These are phyloP conservation scores for Cicer bijugum DNA, from an alignment of 306 rosid genomes.

Conservation along the genomic window DNA sequence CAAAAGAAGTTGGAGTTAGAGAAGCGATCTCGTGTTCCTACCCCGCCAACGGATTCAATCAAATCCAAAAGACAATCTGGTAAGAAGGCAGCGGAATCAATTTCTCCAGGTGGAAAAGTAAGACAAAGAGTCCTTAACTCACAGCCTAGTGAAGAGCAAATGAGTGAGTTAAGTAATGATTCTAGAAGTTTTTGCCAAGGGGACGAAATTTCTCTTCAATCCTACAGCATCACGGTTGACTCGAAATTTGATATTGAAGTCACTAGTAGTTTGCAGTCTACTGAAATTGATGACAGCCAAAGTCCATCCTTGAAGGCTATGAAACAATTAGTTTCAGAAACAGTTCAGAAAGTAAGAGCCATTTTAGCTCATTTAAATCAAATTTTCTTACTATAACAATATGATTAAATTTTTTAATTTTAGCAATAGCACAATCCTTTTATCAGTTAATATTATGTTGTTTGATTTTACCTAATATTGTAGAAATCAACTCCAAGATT, in stretches of 20 bases:
- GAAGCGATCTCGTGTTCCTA: conserved; percentile 70
- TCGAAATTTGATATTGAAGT: conserved; percentile 62
- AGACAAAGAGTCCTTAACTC: conserved; percentile 55
- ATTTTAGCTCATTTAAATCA: conserved; percentile 43
- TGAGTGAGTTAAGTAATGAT: conserved; percentile 72
- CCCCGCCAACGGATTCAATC: conserved; percentile 62
- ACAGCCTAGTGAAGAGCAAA: conserved; percentile 62
- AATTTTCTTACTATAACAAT: conserved; percentile 8
- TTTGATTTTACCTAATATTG: conserved; percentile 42
- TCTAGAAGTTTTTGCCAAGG: conserved; percentile 62
- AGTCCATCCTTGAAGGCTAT: conserved; percentile 57
- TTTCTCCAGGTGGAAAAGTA: conserved; percentile 60
- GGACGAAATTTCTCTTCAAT: conserved; percentile 60
- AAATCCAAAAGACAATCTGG: conserved; percentile 64
- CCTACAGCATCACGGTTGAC: conserved; percentile 47
- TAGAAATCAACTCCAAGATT: conserved; percentile 61
- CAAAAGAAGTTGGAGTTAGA: conserved; percentile 76
- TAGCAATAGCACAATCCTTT: conserved; percentile 4
- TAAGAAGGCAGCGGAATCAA: conserved; percentile 56
- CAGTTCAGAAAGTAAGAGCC: conserved; percentile 60
- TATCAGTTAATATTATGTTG: conserved; percentile 29
- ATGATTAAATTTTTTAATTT: neutral
- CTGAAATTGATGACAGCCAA: conserved; percentile 51
- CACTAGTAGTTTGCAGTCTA: conserved; percentile 51
- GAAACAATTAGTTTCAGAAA: conserved; percentile 53